Conservation (phyloP, 768 basidiomycete species). For the Gymnopilus dilepis region DNA sequence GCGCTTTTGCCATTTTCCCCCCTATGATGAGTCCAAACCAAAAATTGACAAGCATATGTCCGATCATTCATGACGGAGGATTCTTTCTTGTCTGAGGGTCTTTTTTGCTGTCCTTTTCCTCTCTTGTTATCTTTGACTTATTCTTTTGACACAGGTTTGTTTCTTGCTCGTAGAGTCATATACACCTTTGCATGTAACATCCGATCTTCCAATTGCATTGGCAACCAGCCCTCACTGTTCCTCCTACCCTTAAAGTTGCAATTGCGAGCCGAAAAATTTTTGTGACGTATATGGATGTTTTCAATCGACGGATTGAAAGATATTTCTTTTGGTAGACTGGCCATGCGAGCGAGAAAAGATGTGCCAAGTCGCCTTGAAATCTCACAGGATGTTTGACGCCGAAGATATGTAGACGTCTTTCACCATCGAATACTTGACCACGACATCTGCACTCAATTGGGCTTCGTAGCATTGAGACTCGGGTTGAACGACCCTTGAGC, state of each 20-base stretch:
- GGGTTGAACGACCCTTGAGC: neutral
- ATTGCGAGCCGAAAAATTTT: neutral
- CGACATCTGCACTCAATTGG: no score
- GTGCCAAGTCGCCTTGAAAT: no score
- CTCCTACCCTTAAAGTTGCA: neutral
- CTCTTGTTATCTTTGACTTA: neutral
- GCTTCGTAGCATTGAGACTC: no score
- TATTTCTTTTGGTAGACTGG: no score
- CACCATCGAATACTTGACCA: no score
- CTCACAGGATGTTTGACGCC: no score
- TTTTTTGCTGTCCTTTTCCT: neutral
- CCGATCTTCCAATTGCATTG: neutral
- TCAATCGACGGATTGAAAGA: no score
- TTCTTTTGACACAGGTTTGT: neutral
- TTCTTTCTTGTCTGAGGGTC: conserved; percentile 29
- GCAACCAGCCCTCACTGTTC: neutral
- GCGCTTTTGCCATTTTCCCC: neutral
- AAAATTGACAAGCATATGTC: conserved; percentile 35
- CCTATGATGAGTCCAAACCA: conserved; percentile 26
- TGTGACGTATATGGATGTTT: no score
- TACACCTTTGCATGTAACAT: neutral
- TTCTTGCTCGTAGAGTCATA: neutral
- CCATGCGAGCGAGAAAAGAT: no score
- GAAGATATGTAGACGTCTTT: no score
- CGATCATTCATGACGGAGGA: conserved; percentile 30